Evolutionary conservation across 192 early-diverging fungal genomes (phyloP), one percentile per base, ranked within the genome.

Genomic region (Linnemannia elongata): DNA sequence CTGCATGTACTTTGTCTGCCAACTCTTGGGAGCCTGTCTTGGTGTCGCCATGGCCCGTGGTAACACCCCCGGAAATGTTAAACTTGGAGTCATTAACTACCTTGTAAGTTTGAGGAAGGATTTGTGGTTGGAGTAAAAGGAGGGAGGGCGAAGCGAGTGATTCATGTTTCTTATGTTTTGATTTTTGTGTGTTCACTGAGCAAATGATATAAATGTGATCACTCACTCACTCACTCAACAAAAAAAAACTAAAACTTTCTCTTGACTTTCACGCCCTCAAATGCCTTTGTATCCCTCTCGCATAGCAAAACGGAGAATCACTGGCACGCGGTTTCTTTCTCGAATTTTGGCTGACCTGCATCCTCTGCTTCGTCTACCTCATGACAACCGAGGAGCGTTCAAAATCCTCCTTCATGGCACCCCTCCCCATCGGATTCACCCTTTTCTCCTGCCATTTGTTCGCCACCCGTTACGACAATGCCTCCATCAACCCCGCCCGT

Each of bases 401-500:
- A 20, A 73, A 54, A 10, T 73, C 45, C 18, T 33, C 57, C 5
- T 73, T 66, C 33, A 80, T 80, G 79, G 79, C 79, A 2, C 57
- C 79, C 4, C 41, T 80, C n/a, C 79, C 79, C 39, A 80, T 80
- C 42, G 79, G 79, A 38, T 80, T 80, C 54, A 80, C 79, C 12
- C 55, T 80, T n/a, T 80, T 80, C 42, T 74, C 79, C 4, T 80
- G 79, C 79, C 70, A 80, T 35, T 74, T 80, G 57, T 74, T 80
- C 39, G 79, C 79, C 27, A 24, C 38, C 8, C 79, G 79, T 20
- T 80, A 80, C 24, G 73, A 72, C 60, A 92, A 93, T 68, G 89
- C 91, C 27, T 91, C 91, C 20, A 88, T 95, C 60, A 95, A 95
- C 80, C 94, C 94, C 27, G 94, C 94, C 30, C 88, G 94, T 71